phyloP scores from a whole-genome alignment of 2,329 filamentous ascomycete genomes.

The Sarocladium oryzae region DNA sequence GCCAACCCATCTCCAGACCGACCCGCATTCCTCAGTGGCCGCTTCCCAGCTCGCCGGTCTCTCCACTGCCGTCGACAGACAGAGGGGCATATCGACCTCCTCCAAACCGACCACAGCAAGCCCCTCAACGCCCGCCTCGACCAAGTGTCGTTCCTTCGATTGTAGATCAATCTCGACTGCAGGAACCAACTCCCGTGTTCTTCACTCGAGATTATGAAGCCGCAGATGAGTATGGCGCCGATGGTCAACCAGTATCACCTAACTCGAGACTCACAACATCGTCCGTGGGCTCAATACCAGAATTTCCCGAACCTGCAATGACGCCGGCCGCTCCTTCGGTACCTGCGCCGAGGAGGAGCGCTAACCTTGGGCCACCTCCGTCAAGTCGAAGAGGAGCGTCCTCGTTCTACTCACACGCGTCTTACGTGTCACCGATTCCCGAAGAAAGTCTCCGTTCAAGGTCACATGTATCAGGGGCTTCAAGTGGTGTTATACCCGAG shows the following conservation, averaged over 20 bases:
- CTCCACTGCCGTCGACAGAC: constrained; percentile 24
- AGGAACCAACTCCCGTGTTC: constrained; percentile 50
- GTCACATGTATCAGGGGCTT: constrained; percentile 61
- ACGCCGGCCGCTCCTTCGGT: not conserved
- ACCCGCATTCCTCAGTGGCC: constrained; percentile 50
- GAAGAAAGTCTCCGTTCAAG: constrained; percentile 58
- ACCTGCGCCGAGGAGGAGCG: constrained; percentile 35
- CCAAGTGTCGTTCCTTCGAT: constrained; percentile 55
- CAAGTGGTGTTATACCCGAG: constrained; percentile 65
- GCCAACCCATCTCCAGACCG: constrained; percentile 46
- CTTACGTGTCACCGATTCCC: constrained; percentile 68
- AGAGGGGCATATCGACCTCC: constrained; percentile 43
- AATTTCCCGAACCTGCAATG: constrained; percentile 42
- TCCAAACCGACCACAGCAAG: constrained; percentile 38
- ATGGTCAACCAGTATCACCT: constrained; percentile 13
- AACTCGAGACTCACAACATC: constrained; percentile 46
- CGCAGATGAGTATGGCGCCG: constrained; percentile 11
- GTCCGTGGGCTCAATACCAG: constrained; percentile 50
- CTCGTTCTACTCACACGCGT: constrained; percentile 58
- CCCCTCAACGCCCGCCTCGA: constrained; percentile 53
- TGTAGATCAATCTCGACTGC: constrained; percentile 47
- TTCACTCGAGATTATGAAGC: constrained; percentile 25
- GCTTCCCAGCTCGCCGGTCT: constrained; percentile 32
- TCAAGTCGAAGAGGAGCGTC: constrained; percentile 54
- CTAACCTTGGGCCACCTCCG: constrained; percentile 53